Conservation (phyloP, 371 early-diverging fungal genomes). For the Lichtheimia ornata region DNA sequence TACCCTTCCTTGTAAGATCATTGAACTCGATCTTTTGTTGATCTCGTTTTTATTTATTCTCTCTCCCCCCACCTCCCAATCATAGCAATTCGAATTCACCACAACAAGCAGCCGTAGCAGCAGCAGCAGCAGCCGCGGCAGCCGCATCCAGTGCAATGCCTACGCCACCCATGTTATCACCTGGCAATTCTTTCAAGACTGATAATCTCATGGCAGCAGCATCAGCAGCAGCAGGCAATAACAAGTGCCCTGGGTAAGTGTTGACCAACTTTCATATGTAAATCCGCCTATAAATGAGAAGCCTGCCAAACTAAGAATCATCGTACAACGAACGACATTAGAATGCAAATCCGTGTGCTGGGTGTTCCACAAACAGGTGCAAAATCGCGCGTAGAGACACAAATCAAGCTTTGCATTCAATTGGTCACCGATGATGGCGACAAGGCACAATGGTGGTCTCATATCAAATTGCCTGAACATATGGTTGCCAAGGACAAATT, state of each 20-base stretch:
- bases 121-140: neutral
- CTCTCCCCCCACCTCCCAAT: neutral
- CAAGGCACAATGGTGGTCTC: constrained; percentile 80
- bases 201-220: constrained; percentile 1
- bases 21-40: neutral
- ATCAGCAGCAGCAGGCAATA: too few species aligned
- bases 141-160: constrained; percentile 7
- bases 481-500: constrained; percentile 80
- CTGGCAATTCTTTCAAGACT: neutral
- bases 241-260: constrained; percentile 10
- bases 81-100: neutral
- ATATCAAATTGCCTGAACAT: constrained; percentile 82
- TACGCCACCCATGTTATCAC: constrained; percentile 5
- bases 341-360: constrained; percentile 61
- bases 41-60: neutral
- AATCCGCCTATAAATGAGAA: too few species aligned
- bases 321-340: constrained; percentile 1
- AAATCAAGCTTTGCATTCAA: constrained; percentile 88
- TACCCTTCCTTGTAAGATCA: constrained; percentile 41
- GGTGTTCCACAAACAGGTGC: constrained; percentile 83
- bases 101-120: neutral
- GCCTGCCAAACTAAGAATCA: too few species aligned
- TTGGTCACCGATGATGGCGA: constrained; percentile 80
- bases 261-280: neutral
- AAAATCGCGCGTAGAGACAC: constrained; percentile 92